phyloP scores from a whole-genome alignment of 1,284 basidiomycete genomes.

The Kalmanozyma brasiliensis region DNA sequence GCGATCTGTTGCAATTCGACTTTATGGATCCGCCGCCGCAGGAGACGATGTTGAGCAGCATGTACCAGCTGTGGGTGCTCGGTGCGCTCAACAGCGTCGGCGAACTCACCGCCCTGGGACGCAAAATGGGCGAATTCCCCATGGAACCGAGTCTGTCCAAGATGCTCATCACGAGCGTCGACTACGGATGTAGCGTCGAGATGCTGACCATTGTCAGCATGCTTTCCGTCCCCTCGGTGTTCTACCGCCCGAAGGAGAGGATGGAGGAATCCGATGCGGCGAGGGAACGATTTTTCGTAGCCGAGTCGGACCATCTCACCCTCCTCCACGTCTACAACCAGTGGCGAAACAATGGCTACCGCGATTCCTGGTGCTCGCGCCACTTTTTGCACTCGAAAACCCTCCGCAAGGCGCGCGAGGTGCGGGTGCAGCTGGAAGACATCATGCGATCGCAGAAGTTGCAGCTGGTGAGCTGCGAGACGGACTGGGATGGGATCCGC shows the following conservation, averaged over 20 bases:
- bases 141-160: conserved; percentile 89
- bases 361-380: conserved; percentile 91
- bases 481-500: conserved; percentile 94
- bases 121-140: conserved; percentile 94
- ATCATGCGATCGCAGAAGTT: conserved; percentile 99
- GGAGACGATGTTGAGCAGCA: conserved; percentile 77
- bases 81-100: conserved; percentile 96
- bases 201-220: conserved; percentile 99
- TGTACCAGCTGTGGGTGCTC: conserved; percentile 99
- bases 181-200: conserved; percentile 90
- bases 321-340: conserved; percentile 95
- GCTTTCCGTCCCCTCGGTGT: conserved; percentile 92
- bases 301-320: conserved; percentile 96
- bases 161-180: conserved; percentile 95
- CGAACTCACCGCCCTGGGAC: conserved; percentile 89
- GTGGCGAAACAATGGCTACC: conserved; percentile 91
- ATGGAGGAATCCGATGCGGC: conserved; percentile 97
- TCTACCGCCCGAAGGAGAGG: conserved; percentile 92
- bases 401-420: conserved; percentile 92
- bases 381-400: conserved; percentile 98
- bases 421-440: conserved; percentile 94
- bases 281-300: conserved; percentile 96
- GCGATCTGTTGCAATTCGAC: conserved; percentile 95
- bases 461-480: conserved; percentile 86
- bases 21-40: conserved; percentile 94